A percentile compares a stretch with the other conserved stretches of the same genome.
Conservation (phyloP, 2,329 filamentous ascomycete genomes). For the Monosporascus cannonballus region DNA sequence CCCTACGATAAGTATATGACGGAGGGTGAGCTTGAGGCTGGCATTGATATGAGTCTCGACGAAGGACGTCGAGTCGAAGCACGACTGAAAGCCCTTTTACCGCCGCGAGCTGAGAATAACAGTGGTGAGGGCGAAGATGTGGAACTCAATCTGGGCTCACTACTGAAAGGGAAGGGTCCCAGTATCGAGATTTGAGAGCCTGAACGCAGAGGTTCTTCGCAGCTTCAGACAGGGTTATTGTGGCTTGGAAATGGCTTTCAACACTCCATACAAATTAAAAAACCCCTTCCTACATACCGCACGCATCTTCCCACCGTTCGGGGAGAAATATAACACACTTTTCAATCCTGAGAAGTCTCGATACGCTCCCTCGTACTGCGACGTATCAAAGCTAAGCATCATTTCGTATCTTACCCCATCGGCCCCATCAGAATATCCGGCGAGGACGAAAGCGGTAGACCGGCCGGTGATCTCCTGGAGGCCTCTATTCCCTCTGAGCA, state of each 20-base stretch:
- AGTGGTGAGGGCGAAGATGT: background rate
- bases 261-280: background rate
- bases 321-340: no score
- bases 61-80: conserved; percentile 17
- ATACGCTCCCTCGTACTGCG: no score
- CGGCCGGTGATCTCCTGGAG: no score
- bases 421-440: no score
- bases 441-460: no score
- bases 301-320: no score
- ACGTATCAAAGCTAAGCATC: no score
- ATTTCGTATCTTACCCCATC: no score
- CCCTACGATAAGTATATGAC: conserved; percentile 20
- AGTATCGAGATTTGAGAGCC: background rate
- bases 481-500: no score
- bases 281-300: background rate
- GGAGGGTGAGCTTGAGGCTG: conserved; percentile 16
- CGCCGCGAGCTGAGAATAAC: conserved; percentile 1
- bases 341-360: no score
- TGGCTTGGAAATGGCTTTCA: background rate
- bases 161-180: conserved; percentile 15
- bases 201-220: background rate
- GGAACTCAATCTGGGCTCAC: conserved; percentile 11
- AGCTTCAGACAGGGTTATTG: background rate
- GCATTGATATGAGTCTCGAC: conserved; percentile 20
- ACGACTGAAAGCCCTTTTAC: conserved; percentile 15